Base-by-base conservation (phyloP, 495 filamentous ascomycete genomes). In the Margaritispora aquatica region DNA sequence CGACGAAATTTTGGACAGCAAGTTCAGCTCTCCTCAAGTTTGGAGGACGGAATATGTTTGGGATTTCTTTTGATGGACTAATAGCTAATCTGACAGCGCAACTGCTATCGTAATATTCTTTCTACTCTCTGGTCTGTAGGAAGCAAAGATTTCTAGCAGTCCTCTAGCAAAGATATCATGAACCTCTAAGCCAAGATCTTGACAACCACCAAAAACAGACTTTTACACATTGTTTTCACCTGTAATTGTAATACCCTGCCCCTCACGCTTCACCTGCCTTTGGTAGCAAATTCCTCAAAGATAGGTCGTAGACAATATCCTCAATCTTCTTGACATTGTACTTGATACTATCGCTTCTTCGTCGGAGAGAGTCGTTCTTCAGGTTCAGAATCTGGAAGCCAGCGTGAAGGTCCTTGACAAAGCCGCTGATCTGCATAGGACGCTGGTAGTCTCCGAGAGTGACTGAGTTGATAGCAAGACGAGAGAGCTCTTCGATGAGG, bases 281-380 rank as follows among this genome's bases (percentile, higher is more conserved):
- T n/a, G 89, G 85, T 21, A 96, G 78, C 60, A 97, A 71, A 65
- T 93, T 92, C 54, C 93, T 81, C 69, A 97, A 73, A 4, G 87
- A 90, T 26, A 98, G 77, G 69, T 98, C 94, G 66, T 98, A 98
- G 19, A 96, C 92, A 21, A 98, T 91, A 72, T 98, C 94, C 76
- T 98, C 94, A 36, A 96, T 90, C 74, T 96, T 96, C 79, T 97
- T 97, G 78, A 96, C 89, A 60, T 86, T 86, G 61, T 97, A 98
- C 78, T 98, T 98, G 70, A 98, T 88, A 24, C 88, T 86, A 74
- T 98, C 94, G 26, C 87, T 92, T 57, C 90, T 84, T 73, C 88
- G 90, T 46, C 94, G 79, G 66, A 98, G 74, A 15, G 84, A 82
- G 67, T 98, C 94, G 68, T 98, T 98, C 82, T 97, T 98, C 58